Conservation (phyloP, 257 asterid species). For the Solanum infundibuliforme region DNA sequence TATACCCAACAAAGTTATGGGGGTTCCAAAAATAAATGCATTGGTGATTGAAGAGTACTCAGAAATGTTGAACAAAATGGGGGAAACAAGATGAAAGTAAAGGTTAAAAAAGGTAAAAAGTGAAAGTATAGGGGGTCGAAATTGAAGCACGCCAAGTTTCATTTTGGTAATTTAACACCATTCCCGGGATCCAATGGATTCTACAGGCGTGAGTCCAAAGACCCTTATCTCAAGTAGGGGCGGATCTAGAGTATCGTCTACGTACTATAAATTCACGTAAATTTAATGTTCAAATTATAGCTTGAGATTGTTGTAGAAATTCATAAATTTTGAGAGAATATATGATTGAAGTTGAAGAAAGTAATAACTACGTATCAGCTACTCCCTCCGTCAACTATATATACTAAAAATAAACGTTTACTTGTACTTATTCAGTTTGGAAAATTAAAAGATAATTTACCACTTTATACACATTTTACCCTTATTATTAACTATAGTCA, state of each 20-base stretch:
- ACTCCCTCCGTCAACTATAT: too few species aligned
- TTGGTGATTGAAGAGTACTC: constrained; percentile 12
- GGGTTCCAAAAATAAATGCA: constrained; percentile 19
- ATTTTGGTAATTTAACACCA: constrained; percentile 7
- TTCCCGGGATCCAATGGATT: constrained; percentile 31
- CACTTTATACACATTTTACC: background rate
- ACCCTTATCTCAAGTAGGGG: background rate
- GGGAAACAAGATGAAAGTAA: background rate
- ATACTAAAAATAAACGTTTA: too few species aligned
- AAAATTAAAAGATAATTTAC: too few species aligned
- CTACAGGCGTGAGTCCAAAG: constrained; percentile 44
- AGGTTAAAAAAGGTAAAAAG: constrained; percentile 4
- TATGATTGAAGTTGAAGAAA: background rate
- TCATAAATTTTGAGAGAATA: background rate
- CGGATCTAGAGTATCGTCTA: background rate
- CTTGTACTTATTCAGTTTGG: too few species aligned
- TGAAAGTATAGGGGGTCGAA: constrained; percentile 18
- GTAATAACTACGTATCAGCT: too few species aligned
- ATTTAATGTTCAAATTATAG: background rate
- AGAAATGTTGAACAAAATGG: constrained; percentile 4
- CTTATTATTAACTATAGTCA: too few species aligned
- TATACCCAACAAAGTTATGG: constrained; percentile 3
- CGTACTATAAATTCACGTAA: background rate
- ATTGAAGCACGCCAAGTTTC: constrained; percentile 41
- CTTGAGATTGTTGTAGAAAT: background rate